These are phyloP conservation scores for Drechslerella stenobrocha DNA, from an alignment of 2,329 filamentous ascomycete genomes.

Conservation along the genomic window DNA sequence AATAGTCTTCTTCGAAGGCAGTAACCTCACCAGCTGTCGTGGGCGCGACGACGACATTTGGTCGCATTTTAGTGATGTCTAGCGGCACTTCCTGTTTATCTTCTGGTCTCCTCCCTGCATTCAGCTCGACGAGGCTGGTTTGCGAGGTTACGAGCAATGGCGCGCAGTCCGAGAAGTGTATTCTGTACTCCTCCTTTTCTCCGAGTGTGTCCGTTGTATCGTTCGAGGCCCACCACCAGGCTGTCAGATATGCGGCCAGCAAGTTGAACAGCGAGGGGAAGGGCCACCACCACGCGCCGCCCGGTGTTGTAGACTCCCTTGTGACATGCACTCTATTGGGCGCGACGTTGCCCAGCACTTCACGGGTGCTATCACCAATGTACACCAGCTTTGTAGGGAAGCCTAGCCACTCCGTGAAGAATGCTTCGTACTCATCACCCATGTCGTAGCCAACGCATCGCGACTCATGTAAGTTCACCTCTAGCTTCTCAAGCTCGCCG, in stretches of 20 bases:
- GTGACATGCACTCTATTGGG: slow-evolving; percentile 55
- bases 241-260: slow-evolving; percentile 46
- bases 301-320: slow-evolving; percentile 27
- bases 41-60: slow-evolving; percentile 67
- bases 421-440: slow-evolving; percentile 62
- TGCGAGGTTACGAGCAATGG: slow-evolving; percentile 73
- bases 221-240: slow-evolving; percentile 21
- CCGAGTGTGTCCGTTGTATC: not conserved
- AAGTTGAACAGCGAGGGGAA: slow-evolving; percentile 11
- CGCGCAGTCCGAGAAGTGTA: slow-evolving; percentile 74
- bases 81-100: slow-evolving; percentile 58
- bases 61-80: slow-evolving; percentile 71
- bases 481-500: slow-evolving; percentile 58
- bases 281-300: not conserved
- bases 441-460: slow-evolving; percentile 66
- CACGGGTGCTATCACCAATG: slow-evolving; percentile 65
- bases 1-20: slow-evolving; percentile 72
- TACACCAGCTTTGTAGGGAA: slow-evolving; percentile 66
- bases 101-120: slow-evolving; percentile 59
- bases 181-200: slow-evolving; percentile 57
- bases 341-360: slow-evolving; percentile 66
- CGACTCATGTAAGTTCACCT: slow-evolving; percentile 66
- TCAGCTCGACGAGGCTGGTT: slow-evolving; percentile 70
- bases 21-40: slow-evolving; percentile 57
- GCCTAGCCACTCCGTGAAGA: slow-evolving; percentile 70